These are phyloP conservation scores for Cordyceps farinosa DNA, from an alignment of 2,329 filamentous ascomycete species.

Conservation along the genomic window DNA sequence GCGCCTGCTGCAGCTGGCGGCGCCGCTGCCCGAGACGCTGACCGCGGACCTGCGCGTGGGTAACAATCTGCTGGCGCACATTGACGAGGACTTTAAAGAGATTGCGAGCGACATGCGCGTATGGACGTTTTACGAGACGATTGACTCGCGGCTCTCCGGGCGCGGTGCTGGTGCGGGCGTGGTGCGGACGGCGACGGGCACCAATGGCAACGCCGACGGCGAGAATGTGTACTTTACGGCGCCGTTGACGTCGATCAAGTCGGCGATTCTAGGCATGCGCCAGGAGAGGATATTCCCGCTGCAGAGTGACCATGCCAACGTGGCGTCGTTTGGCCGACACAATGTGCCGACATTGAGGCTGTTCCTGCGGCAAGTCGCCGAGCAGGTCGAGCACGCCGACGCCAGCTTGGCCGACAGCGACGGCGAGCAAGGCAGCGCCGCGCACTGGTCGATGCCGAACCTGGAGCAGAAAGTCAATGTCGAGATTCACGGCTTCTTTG, in stretches of 20 bases:
- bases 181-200: neutral
- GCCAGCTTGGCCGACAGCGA: slow-evolving; percentile 20
- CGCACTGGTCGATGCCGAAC: slow-evolving; percentile 23
- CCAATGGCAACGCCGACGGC: slow-evolving; percentile 6
- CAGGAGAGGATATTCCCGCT: slow-evolving; percentile 51
- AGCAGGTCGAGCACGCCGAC: slow-evolving; percentile 33
- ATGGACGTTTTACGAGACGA: slow-evolving; percentile 62
- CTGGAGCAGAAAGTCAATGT: slow-evolving; percentile 53
- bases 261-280: slow-evolving; percentile 47
- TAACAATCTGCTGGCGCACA: slow-evolving; percentile 44
- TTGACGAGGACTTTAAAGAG: slow-evolving; percentile 54
- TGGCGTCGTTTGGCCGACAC: slow-evolving; percentile 50
- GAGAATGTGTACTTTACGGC: slow-evolving; percentile 55
- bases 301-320: slow-evolving; percentile 53
- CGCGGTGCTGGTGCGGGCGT: slow-evolving; percentile 34
- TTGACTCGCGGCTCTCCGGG: slow-evolving; percentile 54
- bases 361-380: slow-evolving; percentile 35
- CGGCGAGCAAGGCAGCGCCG: neutral
- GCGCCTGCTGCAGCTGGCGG: slow-evolving; percentile 47
- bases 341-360: slow-evolving; percentile 47
- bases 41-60: slow-evolving; percentile 49
- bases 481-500: slow-evolving; percentile 57
- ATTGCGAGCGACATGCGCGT: slow-evolving; percentile 56
- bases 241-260: slow-evolving; percentile 56
- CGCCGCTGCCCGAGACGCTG: slow-evolving; percentile 48